Evolutionary conservation across 1,139 yeast genomes (phyloP), one percentile per base, ranked within the genome.

Genomic region (Candida sanyaensis): DNA sequence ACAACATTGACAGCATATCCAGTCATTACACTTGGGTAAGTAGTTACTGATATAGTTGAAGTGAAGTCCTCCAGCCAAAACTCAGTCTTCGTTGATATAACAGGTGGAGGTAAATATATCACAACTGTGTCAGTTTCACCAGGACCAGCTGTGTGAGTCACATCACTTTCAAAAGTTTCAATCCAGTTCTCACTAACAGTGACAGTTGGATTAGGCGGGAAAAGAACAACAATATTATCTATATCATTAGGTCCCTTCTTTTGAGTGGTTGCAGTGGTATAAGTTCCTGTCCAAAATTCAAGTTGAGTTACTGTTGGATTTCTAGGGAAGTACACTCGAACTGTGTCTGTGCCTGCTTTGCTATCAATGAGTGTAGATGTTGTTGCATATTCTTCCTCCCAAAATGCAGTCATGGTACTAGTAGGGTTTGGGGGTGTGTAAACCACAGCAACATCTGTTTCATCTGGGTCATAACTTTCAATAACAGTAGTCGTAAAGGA

Each of bases 301-400:
- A 55, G 45, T 46, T 43, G 49, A 48, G 29, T 21, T 30, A 24
- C 41, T 7, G 23, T 59, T 56, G 41, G 52, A 23, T 45, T 46
- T 23, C 57, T 57, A 8, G 48, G 34, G 21, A 63, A 62, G 11
- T 56, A 55, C 17, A 62, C 56, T 41, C 54, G 44, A 6, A 61
- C 61, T 13, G 61, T 53, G 41, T 55, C 54, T 1, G 60, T 54
- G 4, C 50, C 58, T 13, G 42, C 49, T 11, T 46, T 50, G 8
- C 52, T 31, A 12, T 26, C 30, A 6, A 56, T 44, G 2, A 30
- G 21, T 10, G 59, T 54, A 1, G 27, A 49, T 42, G 43, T 21
- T n/a, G 48, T 31, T 5, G 38, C 27, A 12, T 32, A 28, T 7
- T 37, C 21, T 11, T 45, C 49, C 26, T 42, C 37, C 52, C 55